These are phyloP conservation scores for Talaromyces sp. DNA, from an alignment of 2,329 filamentous ascomycete genomes.

Conservation along the genomic window DNA sequence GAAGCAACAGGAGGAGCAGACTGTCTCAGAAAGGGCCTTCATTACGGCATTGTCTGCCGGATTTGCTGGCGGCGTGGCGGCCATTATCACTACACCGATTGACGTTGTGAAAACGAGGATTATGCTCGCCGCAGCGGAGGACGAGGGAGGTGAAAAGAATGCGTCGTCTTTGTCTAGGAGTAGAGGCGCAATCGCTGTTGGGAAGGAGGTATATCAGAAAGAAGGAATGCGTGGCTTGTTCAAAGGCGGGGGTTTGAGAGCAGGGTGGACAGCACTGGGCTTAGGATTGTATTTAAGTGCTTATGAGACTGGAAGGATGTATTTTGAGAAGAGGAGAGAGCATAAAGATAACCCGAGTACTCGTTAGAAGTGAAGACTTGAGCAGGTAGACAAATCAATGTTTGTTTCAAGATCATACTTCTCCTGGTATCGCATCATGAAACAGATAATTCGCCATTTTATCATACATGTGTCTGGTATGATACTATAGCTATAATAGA, in stretches of 20 bases:
- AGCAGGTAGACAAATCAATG: no score
- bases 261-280: conserved; percentile 74
- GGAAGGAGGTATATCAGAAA: conserved; percentile 59
- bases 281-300: conserved; percentile 79
- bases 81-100: conserved; percentile 78
- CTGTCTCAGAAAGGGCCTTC: conserved; percentile 50
- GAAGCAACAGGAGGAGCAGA: conserved; percentile 14
- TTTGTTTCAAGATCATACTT: not conserved
- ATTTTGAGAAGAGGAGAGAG: conserved; percentile 34
- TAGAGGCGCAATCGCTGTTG: conserved; percentile 48
- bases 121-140: conserved; percentile 63
- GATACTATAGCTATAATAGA: not conserved
- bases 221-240: conserved; percentile 71
- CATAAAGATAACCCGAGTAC: not conserved
- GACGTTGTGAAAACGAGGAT: conserved; percentile 87
- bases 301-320: conserved; percentile 74
- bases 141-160: conserved; percentile 19
- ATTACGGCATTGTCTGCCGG: conserved; percentile 72
- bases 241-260: conserved; percentile 67
- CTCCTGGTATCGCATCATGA: not conserved
- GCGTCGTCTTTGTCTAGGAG: conserved; percentile 14
- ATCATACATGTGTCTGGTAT: not conserved
- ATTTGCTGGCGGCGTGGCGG: conserved; percentile 66
- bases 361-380: not conserved
- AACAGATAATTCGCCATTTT: not conserved